Base-by-base conservation (phyloP, 208 protist genomes). In the Leishmania guyanensis region DNA sequence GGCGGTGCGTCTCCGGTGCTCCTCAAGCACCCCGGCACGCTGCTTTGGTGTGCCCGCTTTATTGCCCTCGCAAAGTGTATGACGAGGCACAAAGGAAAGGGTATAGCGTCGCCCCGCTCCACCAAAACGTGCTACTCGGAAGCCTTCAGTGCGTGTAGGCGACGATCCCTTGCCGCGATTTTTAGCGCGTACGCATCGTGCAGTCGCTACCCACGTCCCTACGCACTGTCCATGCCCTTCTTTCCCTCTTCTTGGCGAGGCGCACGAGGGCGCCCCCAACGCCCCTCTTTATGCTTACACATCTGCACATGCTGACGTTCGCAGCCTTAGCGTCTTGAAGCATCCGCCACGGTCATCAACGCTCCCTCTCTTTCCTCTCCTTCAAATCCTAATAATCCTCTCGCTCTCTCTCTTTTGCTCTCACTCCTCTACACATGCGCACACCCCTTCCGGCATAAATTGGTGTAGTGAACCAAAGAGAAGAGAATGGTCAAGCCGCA, bases 401-500 rank as follows among this genome's bases (percentile, higher is more conserved):
- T 46, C 10, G 3, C 48, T 46, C 33, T 58, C 20, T 58, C 48
- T 1, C 46, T 62, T 16, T 22, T 22, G 51, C 33, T n/a, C 14
- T n/a, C 70, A 33, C 46, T 4, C 70, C 2, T 12, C 20, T 29
- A 76, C 71, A 58, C 51, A 46, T 26, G 1, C 17, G 22, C 71
- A 62, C 50, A 46, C 33, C 3, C 51, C 6, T 48, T 5, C 33
- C 17, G 50, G 71, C 71, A 48, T 22, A 39, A 3, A 10, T 76
- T n/a, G 20, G 51, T 58, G 51, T n/a, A 76, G 71, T 29, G 71
- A 76, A 6, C 51, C 48, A 76, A n/a, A 26, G 68, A 72, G 51
- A 33, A 60, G 12, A 26, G 33, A 80, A 95, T 93, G 91, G 91
- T 93, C 86, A 93, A 92, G 88, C 91, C 91, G 72, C 86, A 95